Evolutionary conservation across 768 basidiomycete genomes (phyloP).

Genomic region (Nidularia sp.): DNA sequence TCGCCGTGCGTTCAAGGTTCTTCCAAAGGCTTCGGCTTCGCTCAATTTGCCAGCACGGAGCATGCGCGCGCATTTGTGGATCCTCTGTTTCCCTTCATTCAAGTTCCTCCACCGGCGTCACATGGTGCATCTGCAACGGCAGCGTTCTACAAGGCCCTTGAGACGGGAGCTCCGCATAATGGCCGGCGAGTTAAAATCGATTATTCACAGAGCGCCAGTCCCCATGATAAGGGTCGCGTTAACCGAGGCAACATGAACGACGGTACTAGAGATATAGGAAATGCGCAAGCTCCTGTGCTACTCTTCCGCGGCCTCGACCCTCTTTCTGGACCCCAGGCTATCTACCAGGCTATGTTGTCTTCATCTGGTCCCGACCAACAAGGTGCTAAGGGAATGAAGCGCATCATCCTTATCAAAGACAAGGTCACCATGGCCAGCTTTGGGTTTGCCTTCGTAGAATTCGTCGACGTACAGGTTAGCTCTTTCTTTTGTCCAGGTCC

Average conservation of each 20-base stretch:
- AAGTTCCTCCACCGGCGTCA: slow-evolving; percentile 87
- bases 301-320: slow-evolving; percentile 90
- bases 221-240: slow-evolving; percentile 57
- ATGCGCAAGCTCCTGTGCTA: slow-evolving; percentile 74
- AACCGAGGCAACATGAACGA: slow-evolving; percentile 76
- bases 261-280: slow-evolving; percentile 94
- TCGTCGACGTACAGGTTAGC: slow-evolving; percentile 76
- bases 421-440: slow-evolving; percentile 83
- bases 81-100: slow-evolving; percentile 85
- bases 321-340: slow-evolving; percentile 82
- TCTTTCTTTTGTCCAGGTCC: neutral
- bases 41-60: slow-evolving; percentile 82
- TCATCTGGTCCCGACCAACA: slow-evolving; percentile 77
- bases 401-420: slow-evolving; percentile 88
- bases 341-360: slow-evolving; percentile 76
- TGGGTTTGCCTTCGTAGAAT: slow-evolving; percentile 94
- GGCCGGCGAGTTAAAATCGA: slow-evolving; percentile 93
- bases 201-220: slow-evolving; percentile 83
- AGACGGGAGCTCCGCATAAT: slow-evolving; percentile 65
- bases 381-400: slow-evolving; percentile 82
- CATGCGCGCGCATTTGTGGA: slow-evolving; percentile 91
- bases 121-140: slow-evolving; percentile 77
- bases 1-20: slow-evolving; percentile 74
- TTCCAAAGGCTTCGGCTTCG: slow-evolving; percentile 97
- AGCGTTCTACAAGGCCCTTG: slow-evolving; percentile 70